Base-by-base conservation (phyloP, 371 early-diverging fungal genomes). In the Mortierella sp. region DNA sequence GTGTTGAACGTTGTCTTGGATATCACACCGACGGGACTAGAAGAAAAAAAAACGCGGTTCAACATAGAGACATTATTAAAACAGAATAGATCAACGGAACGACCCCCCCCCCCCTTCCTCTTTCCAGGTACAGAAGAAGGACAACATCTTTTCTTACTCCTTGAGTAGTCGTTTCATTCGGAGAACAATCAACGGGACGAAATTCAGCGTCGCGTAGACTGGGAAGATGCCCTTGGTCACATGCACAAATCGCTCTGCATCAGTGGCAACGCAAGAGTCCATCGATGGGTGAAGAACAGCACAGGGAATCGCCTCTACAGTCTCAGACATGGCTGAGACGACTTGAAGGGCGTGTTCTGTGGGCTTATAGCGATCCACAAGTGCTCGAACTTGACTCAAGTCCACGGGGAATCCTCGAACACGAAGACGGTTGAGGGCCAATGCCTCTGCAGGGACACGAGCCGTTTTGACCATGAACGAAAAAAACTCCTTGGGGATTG, bases 141-240 rank as follows among this genome's bases (percentile, higher is more conserved):
- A 54, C 14, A 34, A 47, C 34, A 54, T 41, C 24, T 41, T 31
- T 24, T 6, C 84, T 80, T 87, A 89, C 87, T 83, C 80, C 64
- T 84, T 84, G 43, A 78, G 61, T 14, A 93, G 74, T 50, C 82
- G 82, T 38, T 84, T 79, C 21, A 79, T 79, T 38, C 86, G 83
- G 41, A 92, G 81, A 16, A 89, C 68, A 12, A 90, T 49, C 84
- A 89, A 80, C 0, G 93, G 91, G 0, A 91, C 90, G 54, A 91
- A 84, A 48, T 90, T 91, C 56, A 92, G 80, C 9, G 90, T 83
- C n/a, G 88, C 86, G 59, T 92, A 91, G 10, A 92, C 88, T 21
- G 92, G 88, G 50, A 85, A 52, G 67, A 89, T 87, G 24, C 64
- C 80, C 54, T 83, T 83, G 34, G 86, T 83, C 5, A 90, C 90